Evolutionary conservation across 495 filamentous ascomycete genomes (phyloP).

Genomic region (Evernia prunastri): DNA sequence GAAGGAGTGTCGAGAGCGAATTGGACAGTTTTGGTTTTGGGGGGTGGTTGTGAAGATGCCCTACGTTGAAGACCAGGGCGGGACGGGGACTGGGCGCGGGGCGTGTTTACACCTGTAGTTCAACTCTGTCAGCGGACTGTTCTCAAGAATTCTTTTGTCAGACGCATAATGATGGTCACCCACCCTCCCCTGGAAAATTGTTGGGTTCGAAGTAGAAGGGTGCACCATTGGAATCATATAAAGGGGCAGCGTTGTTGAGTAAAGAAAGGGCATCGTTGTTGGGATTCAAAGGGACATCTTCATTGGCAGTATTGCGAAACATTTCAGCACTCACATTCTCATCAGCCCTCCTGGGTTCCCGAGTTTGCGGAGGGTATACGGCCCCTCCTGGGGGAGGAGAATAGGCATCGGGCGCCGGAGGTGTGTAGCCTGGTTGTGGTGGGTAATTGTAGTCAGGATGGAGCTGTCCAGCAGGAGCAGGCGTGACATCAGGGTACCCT

Average conservation of each 20-base stretch:
- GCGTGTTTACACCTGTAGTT: conserved; percentile 26
- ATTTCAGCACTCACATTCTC: conserved; percentile 51
- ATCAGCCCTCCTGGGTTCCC: conserved; percentile 41
- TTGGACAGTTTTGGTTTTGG: conserved; percentile 24
- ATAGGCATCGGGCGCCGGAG: conserved; percentile 38
- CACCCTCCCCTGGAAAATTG: conserved; percentile 35
- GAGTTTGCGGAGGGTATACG: conserved; percentile 33
- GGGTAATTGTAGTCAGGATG: conserved; percentile 28
- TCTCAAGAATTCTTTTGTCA: conserved; percentile 29
- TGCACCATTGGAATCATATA: conserved; percentile 31
- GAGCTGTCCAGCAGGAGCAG: conserved; percentile 35
- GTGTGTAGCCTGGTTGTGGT: conserved; percentile 34
- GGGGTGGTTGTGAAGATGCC: conserved; percentile 27
- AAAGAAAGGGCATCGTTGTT: conserved; percentile 17
- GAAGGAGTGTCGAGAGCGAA: conserved; percentile 23
- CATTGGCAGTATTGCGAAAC: conserved; percentile 22
- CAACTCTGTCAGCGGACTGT: conserved; percentile 9
- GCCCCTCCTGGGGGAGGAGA: conserved; percentile 37
- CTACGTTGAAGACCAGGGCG: conserved; percentile 19
- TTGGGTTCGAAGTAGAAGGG: conserved; percentile 35
- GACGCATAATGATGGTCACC: conserved; percentile 22
- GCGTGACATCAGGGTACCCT: conserved; percentile 37
- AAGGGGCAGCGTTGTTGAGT: conserved; percentile 15
- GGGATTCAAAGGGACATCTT: conserved; percentile 8
- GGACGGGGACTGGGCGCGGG: conserved; percentile 22